Evolutionary conservation across 1,139 yeast genomes (phyloP).

Genomic region (Fermentozyma sake): DNA sequence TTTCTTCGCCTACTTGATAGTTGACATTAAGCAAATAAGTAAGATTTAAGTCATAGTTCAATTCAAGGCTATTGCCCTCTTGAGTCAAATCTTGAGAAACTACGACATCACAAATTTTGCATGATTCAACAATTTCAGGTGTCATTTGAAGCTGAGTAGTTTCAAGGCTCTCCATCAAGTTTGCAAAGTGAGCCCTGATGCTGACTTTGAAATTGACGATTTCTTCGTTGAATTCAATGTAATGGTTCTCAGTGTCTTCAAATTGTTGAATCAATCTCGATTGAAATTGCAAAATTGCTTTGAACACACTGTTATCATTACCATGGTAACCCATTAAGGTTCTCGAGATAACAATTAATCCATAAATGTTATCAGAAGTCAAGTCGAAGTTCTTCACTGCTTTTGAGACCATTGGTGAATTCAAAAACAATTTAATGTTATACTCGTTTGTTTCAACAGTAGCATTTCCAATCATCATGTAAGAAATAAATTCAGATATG

Average conservation of each 20-base stretch:
- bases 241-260: conserved; percentile 49
- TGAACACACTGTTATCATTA: conserved; percentile 8
- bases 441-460: conserved; percentile 9
- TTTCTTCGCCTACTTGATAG: conserved; percentile 22
- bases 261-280: conserved; percentile 45
- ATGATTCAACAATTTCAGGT: conserved; percentile 18
- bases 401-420: conserved; percentile 27
- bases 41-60: conserved; percentile 22
- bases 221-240: conserved; percentile 36
- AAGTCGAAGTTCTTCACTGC: conserved; percentile 26
- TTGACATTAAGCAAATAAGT: conserved; percentile 26
- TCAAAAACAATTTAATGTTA: conserved; percentile 19
- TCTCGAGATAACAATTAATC: conserved; percentile 25
- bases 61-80: conserved; percentile 4
- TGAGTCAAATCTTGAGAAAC: conserved; percentile 1
- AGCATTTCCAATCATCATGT: conserved; percentile 12
- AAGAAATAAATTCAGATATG: conserved; percentile 27
- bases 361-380: conserved; percentile 32
- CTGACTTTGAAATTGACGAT: conserved; percentile 22
- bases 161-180: conserved; percentile 6
- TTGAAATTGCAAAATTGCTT: conserved; percentile 27
- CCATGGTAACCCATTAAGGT: conserved; percentile 17
- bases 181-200: conserved; percentile 17
- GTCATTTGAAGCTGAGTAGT: conserved; percentile 10
- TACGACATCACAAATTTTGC: conserved; percentile 10